Percentiles rank a stretch among this genome's conserved stretches.
These are phyloP conservation scores for Teratosphaeria epicoccoides DNA, from an alignment of 2,329 filamentous ascomycete genomes.

Conservation along the genomic window DNA sequence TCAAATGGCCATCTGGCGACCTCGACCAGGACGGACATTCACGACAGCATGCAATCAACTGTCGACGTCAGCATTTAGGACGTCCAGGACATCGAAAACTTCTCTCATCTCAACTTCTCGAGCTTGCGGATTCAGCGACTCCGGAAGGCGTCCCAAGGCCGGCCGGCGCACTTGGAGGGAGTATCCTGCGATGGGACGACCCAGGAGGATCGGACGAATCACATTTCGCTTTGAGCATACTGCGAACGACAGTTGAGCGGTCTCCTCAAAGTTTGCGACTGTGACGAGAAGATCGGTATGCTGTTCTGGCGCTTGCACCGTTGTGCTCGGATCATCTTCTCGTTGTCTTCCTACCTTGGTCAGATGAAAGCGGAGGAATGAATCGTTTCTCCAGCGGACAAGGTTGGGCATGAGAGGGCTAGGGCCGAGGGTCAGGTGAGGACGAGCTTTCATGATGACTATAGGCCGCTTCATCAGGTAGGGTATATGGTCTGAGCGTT, in stretches of 20 bases:
- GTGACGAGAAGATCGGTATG: conserved; percentile 44
- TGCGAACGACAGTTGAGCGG: not conserved
- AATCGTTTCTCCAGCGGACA: conserved; percentile 46
- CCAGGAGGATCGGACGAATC: not conserved
- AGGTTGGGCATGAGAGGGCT: conserved; percentile 48
- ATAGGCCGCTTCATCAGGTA: conserved; percentile 48
- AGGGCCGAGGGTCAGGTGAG: conserved; percentile 52
- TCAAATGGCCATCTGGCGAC: too few relatives aligned
- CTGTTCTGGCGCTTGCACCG: conserved; percentile 55
- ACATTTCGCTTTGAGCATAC: not conserved
- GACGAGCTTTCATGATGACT: conserved; percentile 46
- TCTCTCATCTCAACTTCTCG: conserved; percentile 2
- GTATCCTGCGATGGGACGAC: not conserved
- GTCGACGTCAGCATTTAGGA: not conserved
- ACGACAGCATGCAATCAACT: not conserved
- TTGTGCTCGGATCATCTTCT: conserved; percentile 49
- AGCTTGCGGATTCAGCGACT: not conserved
- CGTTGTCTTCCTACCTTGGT: conserved; percentile 48
- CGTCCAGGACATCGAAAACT: not conserved
- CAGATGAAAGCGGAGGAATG: conserved; percentile 44
- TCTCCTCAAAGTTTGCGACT: not conserved
- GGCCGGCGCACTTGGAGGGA: not conserved
- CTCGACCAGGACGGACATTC: not conserved
- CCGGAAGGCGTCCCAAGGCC: not conserved
- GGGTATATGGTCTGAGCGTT: conserved; percentile 51